These are phyloP conservation scores for Protea cynaroides DNA, from an alignment of 164 flowering plant genomes.

Conservation along the genomic window DNA sequence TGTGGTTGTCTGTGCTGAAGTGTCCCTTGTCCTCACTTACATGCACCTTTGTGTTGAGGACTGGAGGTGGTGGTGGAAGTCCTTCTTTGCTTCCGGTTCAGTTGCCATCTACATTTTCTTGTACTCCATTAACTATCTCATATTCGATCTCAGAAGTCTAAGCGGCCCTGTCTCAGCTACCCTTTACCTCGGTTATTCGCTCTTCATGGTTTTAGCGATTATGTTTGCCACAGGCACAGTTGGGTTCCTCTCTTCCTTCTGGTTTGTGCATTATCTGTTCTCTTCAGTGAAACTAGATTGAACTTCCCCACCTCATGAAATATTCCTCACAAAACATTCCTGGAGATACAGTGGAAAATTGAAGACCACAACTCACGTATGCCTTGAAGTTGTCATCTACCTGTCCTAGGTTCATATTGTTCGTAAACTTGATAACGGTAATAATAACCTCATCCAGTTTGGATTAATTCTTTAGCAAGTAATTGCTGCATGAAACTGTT, in stretches of 20 bases:
- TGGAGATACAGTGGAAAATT: not conserved
- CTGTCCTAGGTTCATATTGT: not conserved
- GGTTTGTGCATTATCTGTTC: not conserved
- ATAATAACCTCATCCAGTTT: constrained; percentile 3
- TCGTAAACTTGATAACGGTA: not conserved
- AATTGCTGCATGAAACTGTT: not conserved
- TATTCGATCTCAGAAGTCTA: not conserved
- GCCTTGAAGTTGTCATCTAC: not conserved
- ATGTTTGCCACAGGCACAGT: not conserved
- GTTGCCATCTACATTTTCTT: too few species aligned
- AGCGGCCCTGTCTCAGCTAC: not conserved
- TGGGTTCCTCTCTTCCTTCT: not conserved
- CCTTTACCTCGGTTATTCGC: not conserved
- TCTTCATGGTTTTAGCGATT: not conserved
- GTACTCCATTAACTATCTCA: too few species aligned
- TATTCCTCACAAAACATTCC: not conserved
- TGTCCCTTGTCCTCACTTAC: not conserved
- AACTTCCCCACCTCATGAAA: not conserved
- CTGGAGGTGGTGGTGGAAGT: not conserved
- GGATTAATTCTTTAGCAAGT: not conserved
- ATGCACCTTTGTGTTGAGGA: not conserved
- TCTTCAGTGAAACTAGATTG: constrained; percentile 10
- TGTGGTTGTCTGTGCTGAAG: not conserved
- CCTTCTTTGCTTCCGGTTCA: too few species aligned
- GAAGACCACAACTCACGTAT: not conserved